Evolutionary conservation across 768 basidiomycete genomes (phyloP).

Genomic region (Trametes sanguinea): DNA sequence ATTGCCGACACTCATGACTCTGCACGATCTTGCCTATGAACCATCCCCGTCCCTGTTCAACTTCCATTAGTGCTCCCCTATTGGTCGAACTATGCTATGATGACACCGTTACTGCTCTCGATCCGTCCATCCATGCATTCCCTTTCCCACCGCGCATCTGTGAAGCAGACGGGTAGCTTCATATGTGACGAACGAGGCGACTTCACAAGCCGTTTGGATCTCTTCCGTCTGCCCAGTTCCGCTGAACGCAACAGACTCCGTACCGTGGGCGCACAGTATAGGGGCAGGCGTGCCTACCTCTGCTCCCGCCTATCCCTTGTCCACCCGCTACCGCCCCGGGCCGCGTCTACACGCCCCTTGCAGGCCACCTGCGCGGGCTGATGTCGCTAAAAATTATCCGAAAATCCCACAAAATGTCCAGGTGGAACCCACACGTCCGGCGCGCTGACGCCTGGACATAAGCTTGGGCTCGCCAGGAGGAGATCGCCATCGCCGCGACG

Average conservation of each 20-base stretch:
- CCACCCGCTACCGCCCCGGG: slow-evolving; percentile 1
- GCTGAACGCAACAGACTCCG: slow-evolving; percentile 16
- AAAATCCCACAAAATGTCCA: slow-evolving; percentile 32
- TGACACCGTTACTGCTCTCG: slow-evolving; percentile 12
- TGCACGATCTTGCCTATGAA: slow-evolving; percentile 20
- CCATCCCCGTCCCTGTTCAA: background rate
- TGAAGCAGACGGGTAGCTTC: slow-evolving; percentile 26
- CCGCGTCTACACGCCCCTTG: slow-evolving; percentile 18
- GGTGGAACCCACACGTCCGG: slow-evolving; percentile 11
- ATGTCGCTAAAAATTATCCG: slow-evolving; percentile 22
- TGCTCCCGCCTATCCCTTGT: slow-evolving; percentile 12
- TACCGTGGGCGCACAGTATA: slow-evolving; percentile 15
- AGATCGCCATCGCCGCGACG: slow-evolving; percentile 21
- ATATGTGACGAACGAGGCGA: slow-evolving; percentile 16
- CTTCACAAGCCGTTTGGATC: slow-evolving; percentile 11
- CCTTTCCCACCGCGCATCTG: slow-evolving; percentile 26
- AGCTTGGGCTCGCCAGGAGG: background rate
- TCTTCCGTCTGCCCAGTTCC: too few relatives aligned
- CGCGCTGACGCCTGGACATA: slow-evolving; percentile 1
- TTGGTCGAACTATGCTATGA: slow-evolving; percentile 15
- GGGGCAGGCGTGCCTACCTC: slow-evolving; percentile 1
- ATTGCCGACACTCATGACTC: slow-evolving; percentile 17
- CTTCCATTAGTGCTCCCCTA: background rate
- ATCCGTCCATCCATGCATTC: slow-evolving; percentile 2
- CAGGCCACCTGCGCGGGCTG: slow-evolving; percentile 5